Conservation (phyloP, 148 eudicot species). For the Cornus suecica region DNA sequence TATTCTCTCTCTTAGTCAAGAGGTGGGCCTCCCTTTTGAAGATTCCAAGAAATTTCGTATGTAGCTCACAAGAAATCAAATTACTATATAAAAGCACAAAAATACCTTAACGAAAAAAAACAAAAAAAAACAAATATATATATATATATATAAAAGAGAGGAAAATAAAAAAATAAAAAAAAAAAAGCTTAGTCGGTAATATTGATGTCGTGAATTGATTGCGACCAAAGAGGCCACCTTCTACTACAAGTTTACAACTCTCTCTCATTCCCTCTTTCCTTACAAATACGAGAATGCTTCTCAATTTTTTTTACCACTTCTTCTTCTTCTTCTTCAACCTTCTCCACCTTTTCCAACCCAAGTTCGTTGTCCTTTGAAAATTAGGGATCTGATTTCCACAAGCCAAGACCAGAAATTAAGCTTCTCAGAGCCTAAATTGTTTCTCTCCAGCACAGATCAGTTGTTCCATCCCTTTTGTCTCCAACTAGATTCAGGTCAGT, state of each 20-base stretch:
- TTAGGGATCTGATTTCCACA: conserved; percentile 12
- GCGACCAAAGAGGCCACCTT: conserved; percentile 35
- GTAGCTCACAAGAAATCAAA: too few species aligned
- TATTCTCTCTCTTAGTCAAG: too few species aligned
- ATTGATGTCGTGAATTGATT: conserved; percentile 27
- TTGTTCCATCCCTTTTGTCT: conserved; percentile 1
- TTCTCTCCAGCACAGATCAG: neutral
- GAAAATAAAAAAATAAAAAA: too few species aligned
- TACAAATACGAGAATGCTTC: conserved; percentile 30
- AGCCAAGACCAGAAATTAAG: too few species aligned
- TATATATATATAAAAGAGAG: too few species aligned
- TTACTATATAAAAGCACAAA: too few species aligned
- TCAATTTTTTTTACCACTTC: conserved; percentile 17
- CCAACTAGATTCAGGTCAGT: conserved; percentile 16
- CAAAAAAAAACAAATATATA: too few species aligned
- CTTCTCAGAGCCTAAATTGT: neutral
- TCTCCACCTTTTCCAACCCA: conserved; percentile 19
- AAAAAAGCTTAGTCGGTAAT: conserved; percentile 7
- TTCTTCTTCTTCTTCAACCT: conserved; percentile 21
- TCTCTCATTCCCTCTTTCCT: conserved; percentile 20
- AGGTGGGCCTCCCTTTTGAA: too few species aligned
- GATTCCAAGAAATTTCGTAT: too few species aligned
- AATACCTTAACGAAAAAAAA: too few species aligned
- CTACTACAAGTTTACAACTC: neutral
- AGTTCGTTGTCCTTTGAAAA: conserved; percentile 30